phyloP scores from a whole-genome alignment of 257 asterid species.

The Nicotiana noctiflora region DNA sequence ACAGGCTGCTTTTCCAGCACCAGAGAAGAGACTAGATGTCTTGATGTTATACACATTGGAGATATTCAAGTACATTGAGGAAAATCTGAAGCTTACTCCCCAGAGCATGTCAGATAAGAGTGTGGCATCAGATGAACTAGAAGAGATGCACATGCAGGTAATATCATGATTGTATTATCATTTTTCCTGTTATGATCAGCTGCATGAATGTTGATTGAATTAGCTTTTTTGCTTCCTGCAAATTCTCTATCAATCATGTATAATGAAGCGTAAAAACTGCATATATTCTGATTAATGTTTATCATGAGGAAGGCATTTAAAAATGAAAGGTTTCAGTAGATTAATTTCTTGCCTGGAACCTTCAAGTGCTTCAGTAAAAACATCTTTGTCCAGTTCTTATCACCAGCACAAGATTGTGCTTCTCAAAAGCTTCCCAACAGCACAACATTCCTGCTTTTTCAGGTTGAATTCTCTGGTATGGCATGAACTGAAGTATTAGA shows the following conservation, averaged over 20 bases:
- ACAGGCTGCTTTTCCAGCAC: slow-evolving; percentile 87
- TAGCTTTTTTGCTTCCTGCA: background rate
- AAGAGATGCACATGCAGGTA: slow-evolving; percentile 95
- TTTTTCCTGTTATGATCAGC: background rate
- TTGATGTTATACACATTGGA: slow-evolving; percentile 69
- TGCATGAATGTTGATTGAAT: background rate
- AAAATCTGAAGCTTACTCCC: slow-evolving; percentile 84
- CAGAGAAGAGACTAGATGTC: slow-evolving; percentile 84
- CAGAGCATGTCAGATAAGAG: slow-evolving; percentile 87
- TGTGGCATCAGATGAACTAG: slow-evolving; percentile 82
- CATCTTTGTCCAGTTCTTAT: background rate
- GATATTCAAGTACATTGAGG: slow-evolving; percentile 71
- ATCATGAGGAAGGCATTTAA: background rate
- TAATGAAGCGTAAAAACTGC: no score
- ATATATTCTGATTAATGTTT: background rate
- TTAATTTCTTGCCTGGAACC: background rate
- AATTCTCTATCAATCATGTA: background rate
- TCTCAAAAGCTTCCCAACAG: background rate
- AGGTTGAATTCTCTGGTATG: background rate
- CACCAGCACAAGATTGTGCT: background rate
- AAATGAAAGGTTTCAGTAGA: background rate
- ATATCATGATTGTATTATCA: background rate
- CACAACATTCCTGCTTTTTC: background rate
- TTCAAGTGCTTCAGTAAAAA: background rate
- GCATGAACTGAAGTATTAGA: background rate